A percentile compares a stretch with the other conserved stretches of the same genome.
These are phyloP conservation scores for Tulasnella sp. DNA, from an alignment of 768 basidiomycete genomes.

Conservation along the genomic window DNA sequence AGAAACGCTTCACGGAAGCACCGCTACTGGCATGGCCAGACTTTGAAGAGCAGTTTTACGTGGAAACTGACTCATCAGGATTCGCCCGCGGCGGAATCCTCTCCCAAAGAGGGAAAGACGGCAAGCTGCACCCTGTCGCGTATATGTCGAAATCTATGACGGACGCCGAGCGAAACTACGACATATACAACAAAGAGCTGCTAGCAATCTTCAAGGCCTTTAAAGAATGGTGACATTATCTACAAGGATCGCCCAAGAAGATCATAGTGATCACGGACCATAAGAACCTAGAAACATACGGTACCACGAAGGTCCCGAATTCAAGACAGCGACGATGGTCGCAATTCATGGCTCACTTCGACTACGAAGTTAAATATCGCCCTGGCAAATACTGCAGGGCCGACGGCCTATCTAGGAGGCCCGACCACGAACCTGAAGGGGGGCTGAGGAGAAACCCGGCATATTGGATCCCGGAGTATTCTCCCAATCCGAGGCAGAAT, in stretches of 20 bases:
- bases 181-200: slow-evolving; percentile 38
- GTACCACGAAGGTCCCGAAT: not conserved
- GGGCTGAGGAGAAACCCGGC: not conserved
- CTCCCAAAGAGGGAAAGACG: not conserved
- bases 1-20: not conserved
- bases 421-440: not conserved
- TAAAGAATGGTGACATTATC: slow-evolving; percentile 18
- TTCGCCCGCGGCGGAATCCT: not conserved
- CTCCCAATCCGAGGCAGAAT: not conserved
- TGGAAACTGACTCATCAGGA: not conserved
- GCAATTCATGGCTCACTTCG: not conserved
- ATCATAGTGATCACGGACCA: not conserved
- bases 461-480: not conserved
- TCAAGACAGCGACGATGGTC: not conserved
- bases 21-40: not conserved
- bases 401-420: not conserved
- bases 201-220: slow-evolving; percentile 34
- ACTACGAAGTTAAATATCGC: not conserved
- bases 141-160: slow-evolving; percentile 19
- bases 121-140: slow-evolving; percentile 27
- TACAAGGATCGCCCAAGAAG: not conserved
- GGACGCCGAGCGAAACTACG: slow-evolving; percentile 31
- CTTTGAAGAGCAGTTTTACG: not conserved
- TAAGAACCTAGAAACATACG: not conserved
- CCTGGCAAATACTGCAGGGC: not conserved